Percentiles rank a stretch among this genome's conserved stretches.
Conservation (phyloP, 2,329 filamentous ascomycete species). For the Apiospora koreana region DNA sequence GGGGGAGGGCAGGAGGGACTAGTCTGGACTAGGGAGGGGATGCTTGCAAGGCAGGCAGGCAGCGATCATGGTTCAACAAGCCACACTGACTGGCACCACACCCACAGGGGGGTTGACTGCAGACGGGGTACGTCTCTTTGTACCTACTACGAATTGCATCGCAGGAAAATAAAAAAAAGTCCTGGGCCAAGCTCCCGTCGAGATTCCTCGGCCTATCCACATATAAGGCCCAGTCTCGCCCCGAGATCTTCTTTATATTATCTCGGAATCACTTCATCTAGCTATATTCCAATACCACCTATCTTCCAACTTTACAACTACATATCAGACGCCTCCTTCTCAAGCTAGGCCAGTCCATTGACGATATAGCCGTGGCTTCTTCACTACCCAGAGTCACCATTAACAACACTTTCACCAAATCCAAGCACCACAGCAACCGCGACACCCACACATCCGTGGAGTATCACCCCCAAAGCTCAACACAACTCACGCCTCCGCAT, state of each 20-base stretch:
- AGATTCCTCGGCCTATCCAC: neutral
- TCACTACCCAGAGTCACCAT: constrained; percentile 13
- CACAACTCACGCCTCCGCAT: neutral
- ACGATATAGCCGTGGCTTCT: constrained; percentile 16
- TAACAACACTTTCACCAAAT: constrained; percentile 16
- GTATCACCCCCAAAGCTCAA: neutral
- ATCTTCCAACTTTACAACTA: neutral
- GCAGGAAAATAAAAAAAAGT: constrained; percentile 15
- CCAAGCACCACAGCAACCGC: constrained; percentile 10
- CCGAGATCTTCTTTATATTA: neutral
- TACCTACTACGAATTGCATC: neutral
- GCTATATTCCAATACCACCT: constrained; percentile 7
- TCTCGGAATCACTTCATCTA: constrained; percentile 2
- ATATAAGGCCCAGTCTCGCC: constrained; percentile 13
- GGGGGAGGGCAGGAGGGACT: neutral
- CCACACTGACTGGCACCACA: neutral
- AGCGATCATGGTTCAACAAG: neutral
- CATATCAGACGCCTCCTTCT: neutral
- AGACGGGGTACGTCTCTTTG: neutral
- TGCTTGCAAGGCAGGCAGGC: neutral
- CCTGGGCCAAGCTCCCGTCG: constrained; percentile 11
- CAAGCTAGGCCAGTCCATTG: constrained; percentile 13
- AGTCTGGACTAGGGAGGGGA: too few relatives aligned
- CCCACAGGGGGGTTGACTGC: too few relatives aligned
- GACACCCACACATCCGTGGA: constrained; percentile 11